Percentiles rank a stretch among this genome's conserved stretches.
phyloP scores from a whole-genome alignment of 2,329 filamentous ascomycete genomes.

The Tolypocladium sp. region DNA sequence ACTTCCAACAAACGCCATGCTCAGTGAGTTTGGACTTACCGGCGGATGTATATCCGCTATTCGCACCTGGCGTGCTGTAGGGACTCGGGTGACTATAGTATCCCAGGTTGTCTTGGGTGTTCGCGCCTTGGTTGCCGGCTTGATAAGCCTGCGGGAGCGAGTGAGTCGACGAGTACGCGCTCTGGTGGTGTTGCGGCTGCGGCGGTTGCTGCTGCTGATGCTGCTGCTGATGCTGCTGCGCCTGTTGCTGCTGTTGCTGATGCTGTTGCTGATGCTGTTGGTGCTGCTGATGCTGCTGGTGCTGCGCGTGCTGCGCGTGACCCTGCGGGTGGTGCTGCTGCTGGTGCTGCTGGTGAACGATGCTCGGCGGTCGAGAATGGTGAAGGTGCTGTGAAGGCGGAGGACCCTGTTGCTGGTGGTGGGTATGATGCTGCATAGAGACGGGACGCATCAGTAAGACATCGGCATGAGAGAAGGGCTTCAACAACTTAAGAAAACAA shows the following conservation, averaged over 20 bases:
- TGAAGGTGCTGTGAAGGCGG: conserved; percentile 57
- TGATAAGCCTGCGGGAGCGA: conserved; percentile 60
- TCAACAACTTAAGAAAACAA: conserved; percentile 26
- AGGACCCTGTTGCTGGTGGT: conserved; percentile 65
- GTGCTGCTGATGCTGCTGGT: conserved; percentile 34
- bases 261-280: conserved; percentile 54
- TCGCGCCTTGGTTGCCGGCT: conserved; percentile 51
- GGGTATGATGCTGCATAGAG: conserved; percentile 67
- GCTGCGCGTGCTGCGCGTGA: conserved; percentile 55
- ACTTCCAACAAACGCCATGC: conserved; percentile 5
- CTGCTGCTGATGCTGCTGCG: conserved; percentile 42
- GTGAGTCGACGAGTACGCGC: conserved; percentile 60
- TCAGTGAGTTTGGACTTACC: conserved; percentile 45
- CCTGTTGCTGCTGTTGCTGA: conserved; percentile 28
- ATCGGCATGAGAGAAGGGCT: conserved; percentile 26
- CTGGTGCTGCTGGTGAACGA: conserved; percentile 55
- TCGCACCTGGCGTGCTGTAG: conserved; percentile 74
- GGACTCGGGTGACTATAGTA: conserved; percentile 74
- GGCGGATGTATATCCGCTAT: conserved; percentile 78
- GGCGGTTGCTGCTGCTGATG: conserved; percentile 49
- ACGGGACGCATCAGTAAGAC: conserved; percentile 49
- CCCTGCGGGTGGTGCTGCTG: conserved; percentile 31
- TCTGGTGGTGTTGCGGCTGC: conserved; percentile 48
- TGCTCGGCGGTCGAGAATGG: conserved; percentile 61
- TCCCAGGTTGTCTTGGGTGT: conserved; percentile 55